Evolutionary conservation across 306 rosid genomes (phyloP).

Genomic region (Hippophae rhamnoides): DNA sequence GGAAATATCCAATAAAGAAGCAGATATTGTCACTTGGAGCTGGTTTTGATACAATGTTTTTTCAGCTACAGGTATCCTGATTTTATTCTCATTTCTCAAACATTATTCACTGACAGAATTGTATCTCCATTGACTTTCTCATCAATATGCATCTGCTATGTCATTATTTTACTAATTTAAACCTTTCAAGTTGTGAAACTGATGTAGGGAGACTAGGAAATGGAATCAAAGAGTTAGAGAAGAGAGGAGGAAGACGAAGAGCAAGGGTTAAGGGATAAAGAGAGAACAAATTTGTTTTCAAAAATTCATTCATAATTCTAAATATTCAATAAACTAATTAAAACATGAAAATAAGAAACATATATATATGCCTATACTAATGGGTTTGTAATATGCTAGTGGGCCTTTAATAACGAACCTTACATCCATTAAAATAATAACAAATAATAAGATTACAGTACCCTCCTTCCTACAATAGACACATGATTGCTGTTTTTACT

Average conservation of each 20-base stretch:
- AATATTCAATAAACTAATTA: too few species aligned
- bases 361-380: too few species aligned
- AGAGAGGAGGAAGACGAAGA: background rate
- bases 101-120: slow-evolving; percentile 8
- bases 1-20: slow-evolving; percentile 25
- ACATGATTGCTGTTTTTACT: too few species aligned
- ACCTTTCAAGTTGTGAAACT: background rate
- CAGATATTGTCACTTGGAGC: slow-evolving; percentile 73
- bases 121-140: background rate
- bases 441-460: too few species aligned
- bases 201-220: background rate
- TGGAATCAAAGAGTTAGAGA: background rate
- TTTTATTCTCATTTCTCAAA: slow-evolving; percentile 17
- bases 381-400: too few species aligned
- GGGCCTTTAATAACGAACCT: too few species aligned
- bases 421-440: too few species aligned
- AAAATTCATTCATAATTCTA: too few species aligned
- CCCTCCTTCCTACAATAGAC: too few species aligned
- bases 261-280: too few species aligned
- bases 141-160: slow-evolving; percentile 6
- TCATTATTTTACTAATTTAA: background rate
- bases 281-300: too few species aligned
- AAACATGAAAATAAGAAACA: too few species aligned
- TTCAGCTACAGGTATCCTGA: slow-evolving; percentile 79
- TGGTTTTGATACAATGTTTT: slow-evolving; percentile 83